Conservation (phyloP, 176 grass and related monocot species). For the Carex parvula region DNA sequence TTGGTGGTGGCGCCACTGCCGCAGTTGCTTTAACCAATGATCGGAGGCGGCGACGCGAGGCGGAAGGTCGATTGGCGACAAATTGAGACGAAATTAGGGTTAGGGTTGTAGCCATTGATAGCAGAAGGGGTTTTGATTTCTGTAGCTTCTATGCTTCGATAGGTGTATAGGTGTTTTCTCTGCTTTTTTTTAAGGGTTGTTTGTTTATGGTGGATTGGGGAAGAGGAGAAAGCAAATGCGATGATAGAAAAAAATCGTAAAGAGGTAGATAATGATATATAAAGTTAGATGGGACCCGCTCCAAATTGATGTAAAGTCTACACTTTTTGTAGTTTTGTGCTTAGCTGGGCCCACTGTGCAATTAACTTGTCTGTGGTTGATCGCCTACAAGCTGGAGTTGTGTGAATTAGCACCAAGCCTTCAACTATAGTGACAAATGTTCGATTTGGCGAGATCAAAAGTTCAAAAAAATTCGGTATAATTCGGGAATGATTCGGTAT, state of each 20-base stretch:
- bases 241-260: not conserved
- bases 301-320: no score
- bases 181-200: not conserved
- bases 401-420: not conserved
- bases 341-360: not conserved
- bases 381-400: not conserved
- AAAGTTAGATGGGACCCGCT: not conserved
- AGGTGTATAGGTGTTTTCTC: not conserved
- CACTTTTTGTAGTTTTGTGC: not conserved
- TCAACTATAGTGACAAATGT: not conserved
- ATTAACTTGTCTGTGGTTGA: not conserved
- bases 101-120: slow-evolving; percentile 19
- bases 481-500: no score
- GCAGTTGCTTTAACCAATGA: not conserved
- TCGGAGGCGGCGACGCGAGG: not conserved
- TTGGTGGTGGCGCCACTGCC: not conserved
- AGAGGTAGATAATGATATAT: not conserved
- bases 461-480: no score
- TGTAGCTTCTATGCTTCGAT: not conserved
- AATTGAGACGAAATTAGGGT: slow-evolving; percentile 4
- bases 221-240: slow-evolving; percentile 19
- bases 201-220: not conserved
- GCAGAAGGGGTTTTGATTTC: not conserved
- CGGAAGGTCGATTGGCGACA: not conserved
- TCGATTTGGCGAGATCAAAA: no score